phyloP scores from a whole-genome alignment of 805 yeast species.

The Nakazawaea pomicola region DNA sequence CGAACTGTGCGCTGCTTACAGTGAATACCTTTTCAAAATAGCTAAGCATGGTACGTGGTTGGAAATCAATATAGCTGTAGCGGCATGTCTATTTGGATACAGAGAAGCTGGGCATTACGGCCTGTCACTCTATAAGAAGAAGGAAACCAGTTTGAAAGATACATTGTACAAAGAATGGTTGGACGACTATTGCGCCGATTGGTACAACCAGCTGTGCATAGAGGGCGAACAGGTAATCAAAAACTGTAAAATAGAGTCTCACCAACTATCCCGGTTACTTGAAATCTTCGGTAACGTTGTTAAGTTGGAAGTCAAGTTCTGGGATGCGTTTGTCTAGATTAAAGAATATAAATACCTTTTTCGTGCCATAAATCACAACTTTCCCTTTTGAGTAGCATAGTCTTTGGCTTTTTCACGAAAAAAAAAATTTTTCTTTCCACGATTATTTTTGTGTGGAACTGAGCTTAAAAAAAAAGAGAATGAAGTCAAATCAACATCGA shows the following conservation, averaged over 20 bases:
- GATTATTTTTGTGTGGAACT: constrained; percentile 15
- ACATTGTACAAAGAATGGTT: constrained; percentile 49
- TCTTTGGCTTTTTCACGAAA: not conserved
- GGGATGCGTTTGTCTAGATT: constrained; percentile 40
- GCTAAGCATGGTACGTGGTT: constrained; percentile 54
- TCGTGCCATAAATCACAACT: not conserved
- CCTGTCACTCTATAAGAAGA: constrained; percentile 19
- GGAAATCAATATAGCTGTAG: constrained; percentile 60
- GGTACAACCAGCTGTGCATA: constrained; percentile 49
- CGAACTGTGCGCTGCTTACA: constrained; percentile 54
- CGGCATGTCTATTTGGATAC: constrained; percentile 77
- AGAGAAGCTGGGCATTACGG: constrained; percentile 47
- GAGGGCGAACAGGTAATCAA: constrained; percentile 48
- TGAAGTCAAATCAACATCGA: not conserved
- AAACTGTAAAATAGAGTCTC: constrained; percentile 20
- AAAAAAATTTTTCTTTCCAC: constrained; percentile 9
- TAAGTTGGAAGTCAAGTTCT: constrained; percentile 58
- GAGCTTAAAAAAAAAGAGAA: not conserved
- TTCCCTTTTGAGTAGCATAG: too few relatives aligned
- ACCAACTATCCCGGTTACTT: constrained; percentile 45
- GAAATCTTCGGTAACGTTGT: constrained; percentile 58
- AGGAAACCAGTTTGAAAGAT: constrained; percentile 23
- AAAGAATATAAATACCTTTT: not conserved
- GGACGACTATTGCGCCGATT: constrained; percentile 52
- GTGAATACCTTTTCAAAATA: constrained; percentile 51